Evolutionary conservation across 2,329 filamentous ascomycete species (phyloP), one percentile per base, ranked within the genome.

Genomic region (Fonsecaea erecta): DNA sequence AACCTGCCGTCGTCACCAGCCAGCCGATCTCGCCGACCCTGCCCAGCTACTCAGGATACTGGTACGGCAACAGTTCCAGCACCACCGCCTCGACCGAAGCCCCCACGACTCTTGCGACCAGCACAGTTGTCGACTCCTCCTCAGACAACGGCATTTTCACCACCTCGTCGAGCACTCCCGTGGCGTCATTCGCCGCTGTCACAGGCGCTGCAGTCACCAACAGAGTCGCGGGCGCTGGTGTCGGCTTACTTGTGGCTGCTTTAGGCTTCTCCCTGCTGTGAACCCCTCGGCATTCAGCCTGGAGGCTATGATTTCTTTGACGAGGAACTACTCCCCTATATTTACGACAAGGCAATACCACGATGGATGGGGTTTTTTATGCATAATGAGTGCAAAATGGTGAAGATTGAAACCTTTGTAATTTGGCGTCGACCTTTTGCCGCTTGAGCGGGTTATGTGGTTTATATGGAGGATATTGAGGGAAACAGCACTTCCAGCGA

Each of bases 141-240:
- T 64, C 37, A 18, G 16, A 18, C n/a, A 24, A 32, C 34, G 26
- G 28, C 4, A n/a, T 32, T 51, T 18, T 21, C n/a, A 52, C 30
- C 37, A 51, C 28, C 7, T 63, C 69, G 32, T 64, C 60, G 32
- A 59, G 63, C 32, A 65, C 65, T 14, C 56, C 63, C 28, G 67
- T 40, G 46, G 68, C 70, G 18, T 67, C 67, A 32, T 73, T 75
- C 63, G 72, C 77, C 63, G 70, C 77, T 37, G 75, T 74, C 62
- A 79, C 77, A 35, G 76, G 76, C 55, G 77, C 68, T 61, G 75
- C 78, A 30, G 68, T 73, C 28, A 73, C 74, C 26, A 71, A 80
- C 63, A 74, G 74, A 43, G 71, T 79, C 57, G 72, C 73, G n/a
- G 65, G 80, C 24, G 80, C 78, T 68, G 79, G 78, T 72, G 74